Evolutionary conservation across 208 protist species (phyloP), one percentile per base, ranked within the genome.

Genomic region (Wallacemonas sp.): DNA sequence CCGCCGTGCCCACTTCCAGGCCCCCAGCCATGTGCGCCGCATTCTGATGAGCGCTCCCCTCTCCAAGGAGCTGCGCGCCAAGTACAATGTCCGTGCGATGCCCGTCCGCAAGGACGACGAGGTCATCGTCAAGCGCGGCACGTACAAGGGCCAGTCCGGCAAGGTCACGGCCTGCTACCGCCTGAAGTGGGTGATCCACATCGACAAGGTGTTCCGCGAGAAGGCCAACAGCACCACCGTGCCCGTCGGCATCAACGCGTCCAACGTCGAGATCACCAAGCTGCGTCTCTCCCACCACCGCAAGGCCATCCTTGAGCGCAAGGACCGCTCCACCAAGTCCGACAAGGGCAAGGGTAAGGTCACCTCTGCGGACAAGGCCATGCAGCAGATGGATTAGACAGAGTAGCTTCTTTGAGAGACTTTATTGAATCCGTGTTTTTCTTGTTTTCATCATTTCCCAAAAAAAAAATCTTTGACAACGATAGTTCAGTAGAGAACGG

Each of bases 81-180:
- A 99, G 92, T 98, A 99, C 95, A 94, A 98, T 76, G 97, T 99
- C 23, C 96, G 98, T 67, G 95, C 97, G 29, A 90, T 99, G 77
- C 99, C 99, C 61, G 94, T 99, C 67, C 97, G 98, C 77, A 99
- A 98, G 82, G 99, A 99, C 64, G 99, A 99, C 77, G 98, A 99
- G 87, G 99, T 99, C 49, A 82, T 91, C 67, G 91, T 98, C 59
- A 95, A 96, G 87, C 87, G 89, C 46, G 99, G 99, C 65, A 81
- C 73, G 67, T 93, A 98, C 86, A 99, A 99, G 90, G 94, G 92
- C 42, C 74, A 86, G 44, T 90, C 95, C 65, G 99, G 98, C 52
- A 99, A 99, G 87, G 96, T 99, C 63, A 95, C 94, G 36, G 79
- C 79, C 42, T 97, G 97, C 79, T 99, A 99, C 97, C 97, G 99